phyloP scores from a whole-genome alignment of 2,329 filamentous ascomycete genomes.

The Neophaeococcomyces mojaviensis region DNA sequence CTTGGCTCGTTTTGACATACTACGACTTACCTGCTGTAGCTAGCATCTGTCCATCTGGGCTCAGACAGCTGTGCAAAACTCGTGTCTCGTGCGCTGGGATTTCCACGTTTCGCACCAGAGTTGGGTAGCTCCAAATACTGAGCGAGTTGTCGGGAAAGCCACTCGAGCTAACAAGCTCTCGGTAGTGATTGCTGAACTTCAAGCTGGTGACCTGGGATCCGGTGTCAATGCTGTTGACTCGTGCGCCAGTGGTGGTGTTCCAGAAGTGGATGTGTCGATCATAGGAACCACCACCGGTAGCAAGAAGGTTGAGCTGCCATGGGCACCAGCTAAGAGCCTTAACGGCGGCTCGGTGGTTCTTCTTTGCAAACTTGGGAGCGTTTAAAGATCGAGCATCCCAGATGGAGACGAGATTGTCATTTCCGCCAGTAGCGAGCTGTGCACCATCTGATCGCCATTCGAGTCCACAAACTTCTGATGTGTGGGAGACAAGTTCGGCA shows the following conservation, averaged over 20 bases:
- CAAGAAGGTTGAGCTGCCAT: constrained; percentile 95
- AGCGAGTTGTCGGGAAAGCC: constrained; percentile 99
- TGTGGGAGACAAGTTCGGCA: constrained; percentile 93
- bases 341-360: constrained; percentile 97
- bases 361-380: constrained; percentile 98
- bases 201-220: constrained; percentile 95
- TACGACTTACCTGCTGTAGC: constrained; percentile 68
- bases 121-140: constrained; percentile 98
- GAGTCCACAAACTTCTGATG: constrained; percentile 92
- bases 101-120: constrained; percentile 92
- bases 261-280: constrained; percentile 99
- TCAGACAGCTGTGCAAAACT: constrained; percentile 92
- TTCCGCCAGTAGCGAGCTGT: constrained; percentile 93
- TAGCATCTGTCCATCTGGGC: constrained; percentile 95
- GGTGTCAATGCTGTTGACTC: constrained; percentile 98
- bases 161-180: constrained; percentile 94
- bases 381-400: constrained; percentile 93
- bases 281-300: constrained; percentile 91
- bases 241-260: constrained; percentile 96
- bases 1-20: background rate
- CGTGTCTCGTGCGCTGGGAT: constrained; percentile 96
- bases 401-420: constrained; percentile 98
- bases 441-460: constrained; percentile 96
- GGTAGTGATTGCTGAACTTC: constrained; percentile 93
- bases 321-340: constrained; percentile 99